Base-by-base conservation (phyloP, 2,329 filamentous ascomycete species). In the Penicillium sp. region DNA sequence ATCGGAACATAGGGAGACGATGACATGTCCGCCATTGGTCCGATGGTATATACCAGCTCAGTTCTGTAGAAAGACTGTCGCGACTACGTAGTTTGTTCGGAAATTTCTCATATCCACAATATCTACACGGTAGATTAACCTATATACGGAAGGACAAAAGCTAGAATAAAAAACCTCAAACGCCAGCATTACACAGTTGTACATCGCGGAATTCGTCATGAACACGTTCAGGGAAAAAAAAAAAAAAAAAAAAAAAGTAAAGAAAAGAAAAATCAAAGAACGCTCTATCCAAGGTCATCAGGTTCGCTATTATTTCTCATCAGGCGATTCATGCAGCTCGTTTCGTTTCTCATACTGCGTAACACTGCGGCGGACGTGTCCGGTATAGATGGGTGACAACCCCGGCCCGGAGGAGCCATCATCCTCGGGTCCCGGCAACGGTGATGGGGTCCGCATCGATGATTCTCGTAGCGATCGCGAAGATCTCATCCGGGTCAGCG, bases 401-500 rank as follows among this genome's bases (percentile, higher is more conserved):
- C 44, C 31, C 7, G 46, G 32, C 17, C 42, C 36, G 18, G 31
- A 20, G 14, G 4, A 2, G 14, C 32, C 28, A 2, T 39, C 30
- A 12, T 14, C 7, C 6, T 29, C 34, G 17, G 23, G 22, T 15
- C 17, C 33, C 1, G 47, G 41, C 13, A 48, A 22, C 2, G 47
- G 42, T 2, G 45, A 48, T 3, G 45, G 37, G 4, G 37, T 34
- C 6, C 22, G 36, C 26, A 35, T 38, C 2, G 26, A 36, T 7
- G 38, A 42, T 18, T 52, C 51, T n/a, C 52, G 53, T 8, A 64
- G 49, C 2, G 62, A 57, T 23, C 56, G 59, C 3, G 54, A 54
- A 4, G 65, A 63, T 33, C 58, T 45, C 50, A 69, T 60, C 7
- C 63, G 52, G 11, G 57, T 58, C 26, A 69, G 45, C 2, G 64